These are phyloP conservation scores for Dendrobium huoshanense DNA, from an alignment of 106 monocot species.

Conservation along the genomic window DNA sequence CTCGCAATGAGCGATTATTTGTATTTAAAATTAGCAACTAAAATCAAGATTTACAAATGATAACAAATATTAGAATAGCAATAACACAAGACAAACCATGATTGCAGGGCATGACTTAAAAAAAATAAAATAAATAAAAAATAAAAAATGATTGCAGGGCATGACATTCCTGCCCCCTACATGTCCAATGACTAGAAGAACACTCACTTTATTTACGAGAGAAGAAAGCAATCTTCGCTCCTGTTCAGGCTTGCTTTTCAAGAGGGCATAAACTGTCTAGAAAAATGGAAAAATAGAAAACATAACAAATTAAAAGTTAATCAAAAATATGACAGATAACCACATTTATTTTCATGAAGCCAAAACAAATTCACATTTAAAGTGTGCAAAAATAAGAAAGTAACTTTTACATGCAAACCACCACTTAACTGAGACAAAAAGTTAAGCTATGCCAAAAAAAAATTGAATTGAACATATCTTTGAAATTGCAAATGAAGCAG, in stretches of 20 bases:
- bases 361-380: not conserved
- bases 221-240: slow-evolving; percentile 74
- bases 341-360: not conserved
- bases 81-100: not conserved
- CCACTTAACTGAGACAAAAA: too few relatives aligned
- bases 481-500: too few relatives aligned
- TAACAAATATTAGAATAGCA: not conserved
- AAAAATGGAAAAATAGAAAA: slow-evolving; percentile 9
- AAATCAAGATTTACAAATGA: not conserved
- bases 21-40: not conserved
- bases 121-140: too few relatives aligned
- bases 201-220: slow-evolving; percentile 87
- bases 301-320: not conserved
- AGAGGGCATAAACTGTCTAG: slow-evolving; percentile 62
- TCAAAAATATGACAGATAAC: not conserved
- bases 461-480: too few relatives aligned
- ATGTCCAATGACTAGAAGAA: not conserved
- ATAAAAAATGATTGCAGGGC: too few relatives aligned
- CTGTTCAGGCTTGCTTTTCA: slow-evolving; percentile 83
- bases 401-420: too few relatives aligned
- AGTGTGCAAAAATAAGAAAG: too few relatives aligned
- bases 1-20: not conserved
- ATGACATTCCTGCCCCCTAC: not conserved
- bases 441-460: too few relatives aligned
- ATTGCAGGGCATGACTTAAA: too few relatives aligned